Evolutionary conservation across 2,329 filamentous ascomycete genomes (phyloP), one percentile per base, ranked within the genome.

Genomic region (Monosporascus sp.): DNA sequence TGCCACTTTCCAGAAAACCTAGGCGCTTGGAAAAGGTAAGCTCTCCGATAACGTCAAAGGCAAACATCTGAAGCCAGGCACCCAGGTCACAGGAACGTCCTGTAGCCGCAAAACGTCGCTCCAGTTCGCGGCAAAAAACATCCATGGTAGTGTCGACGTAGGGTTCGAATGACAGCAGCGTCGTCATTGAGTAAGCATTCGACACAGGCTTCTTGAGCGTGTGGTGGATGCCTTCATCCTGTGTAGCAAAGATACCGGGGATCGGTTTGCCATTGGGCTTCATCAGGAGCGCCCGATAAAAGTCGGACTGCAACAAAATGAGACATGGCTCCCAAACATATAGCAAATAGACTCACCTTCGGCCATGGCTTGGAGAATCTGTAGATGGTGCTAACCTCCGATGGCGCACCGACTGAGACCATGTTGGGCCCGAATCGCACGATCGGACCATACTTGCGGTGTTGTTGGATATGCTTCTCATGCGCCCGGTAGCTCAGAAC

Each of bases 1-100:
- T 52, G 2, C 50, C 63, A 11, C 56, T 52, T 20, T 65, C 60
- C 14, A 66, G 51, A 47, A 66, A 66, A 11, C 64, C 63, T 15
- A 65, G 55, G 39, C 56, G 51, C 47, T 57, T 62, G 15, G 54
- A 55, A 44, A 62, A 65, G 7, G 62, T 64, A 35, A 66, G 53
- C 39, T 65, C 60, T 3, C 63, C 63, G 17, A 66, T 57, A 22
- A 65, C 61, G 51, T 66, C 64, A 38, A 65, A 66, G 17, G 65
- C 64, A 47, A 62, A 66, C 41, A 38, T 50, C 50, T 60, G 56
- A n/a, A 60, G 24, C 56, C 56, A 60, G 7, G 17, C 27, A 2
- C 53, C 54, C 11, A 58, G 35, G 17, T 60, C 52, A 27, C 37
- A 47, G 2, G 35, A 14, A 14, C 17, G 43, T 6, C 43, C 43